Conservation (phyloP, 2,329 filamentous ascomycete genomes). For the Stagonosporopsis vannaccii region DNA sequence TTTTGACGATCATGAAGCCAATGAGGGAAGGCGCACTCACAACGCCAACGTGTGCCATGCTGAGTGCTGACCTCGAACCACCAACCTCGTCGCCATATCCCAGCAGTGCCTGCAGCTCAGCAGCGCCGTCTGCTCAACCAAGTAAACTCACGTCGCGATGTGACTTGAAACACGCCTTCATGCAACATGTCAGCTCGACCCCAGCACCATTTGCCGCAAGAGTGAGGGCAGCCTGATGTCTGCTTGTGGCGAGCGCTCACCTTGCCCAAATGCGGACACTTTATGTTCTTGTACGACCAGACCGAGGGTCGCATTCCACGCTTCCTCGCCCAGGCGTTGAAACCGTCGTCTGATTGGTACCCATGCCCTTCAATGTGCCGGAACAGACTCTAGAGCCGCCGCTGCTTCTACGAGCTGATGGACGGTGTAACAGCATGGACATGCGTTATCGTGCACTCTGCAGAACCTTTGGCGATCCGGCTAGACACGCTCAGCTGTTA, state of each 20-base stretch:
- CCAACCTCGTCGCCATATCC: slow-evolving; percentile 11
- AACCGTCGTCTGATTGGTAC: neutral
- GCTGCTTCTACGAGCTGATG: slow-evolving; percentile 7
- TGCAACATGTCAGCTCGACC: neutral
- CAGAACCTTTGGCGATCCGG: neutral
- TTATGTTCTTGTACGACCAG: slow-evolving; percentile 10
- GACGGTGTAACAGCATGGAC: slow-evolving; percentile 4
- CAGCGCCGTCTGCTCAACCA: slow-evolving; percentile 1
- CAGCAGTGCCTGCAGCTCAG: slow-evolving; percentile 4
- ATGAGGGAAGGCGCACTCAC: slow-evolving; percentile 8
- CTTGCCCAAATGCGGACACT: slow-evolving; percentile 4
- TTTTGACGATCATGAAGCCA: slow-evolving; percentile 14
- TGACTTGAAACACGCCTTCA: slow-evolving; percentile 9
- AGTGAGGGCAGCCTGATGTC: neutral
- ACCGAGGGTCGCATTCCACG: slow-evolving; percentile 12
- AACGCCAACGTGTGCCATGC: neutral
- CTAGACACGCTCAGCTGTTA: slow-evolving; percentile 23
- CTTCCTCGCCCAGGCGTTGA: neutral
- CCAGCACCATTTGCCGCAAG: neutral
- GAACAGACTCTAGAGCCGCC: neutral
- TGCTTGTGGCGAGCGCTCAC: slow-evolving; percentile 8
- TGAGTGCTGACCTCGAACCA: slow-evolving; percentile 7
- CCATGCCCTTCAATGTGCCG: neutral
- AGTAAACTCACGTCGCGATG: neutral
- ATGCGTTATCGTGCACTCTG: slow-evolving; percentile 1